phyloP scores from a whole-genome alignment of 257 asterid genomes.

The Jacaranda mimosifolia region DNA sequence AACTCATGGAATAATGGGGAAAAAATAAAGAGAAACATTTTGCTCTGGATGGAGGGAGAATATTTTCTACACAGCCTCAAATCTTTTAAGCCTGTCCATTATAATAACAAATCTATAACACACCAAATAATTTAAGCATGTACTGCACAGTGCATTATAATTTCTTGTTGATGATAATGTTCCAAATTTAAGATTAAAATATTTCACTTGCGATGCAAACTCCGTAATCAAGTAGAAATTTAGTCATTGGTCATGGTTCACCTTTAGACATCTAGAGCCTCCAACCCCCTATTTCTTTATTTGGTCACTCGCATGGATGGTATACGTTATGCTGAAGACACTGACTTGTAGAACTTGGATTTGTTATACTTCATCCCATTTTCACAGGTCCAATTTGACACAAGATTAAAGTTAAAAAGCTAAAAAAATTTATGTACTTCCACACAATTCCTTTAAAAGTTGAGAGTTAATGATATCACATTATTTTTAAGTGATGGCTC shows the following conservation, averaged over 20 bases:
- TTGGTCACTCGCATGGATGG: constrained; percentile 12
- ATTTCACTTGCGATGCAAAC: not conserved
- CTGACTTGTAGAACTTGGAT: not conserved
- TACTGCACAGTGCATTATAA: constrained; percentile 8
- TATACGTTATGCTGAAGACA: not conserved
- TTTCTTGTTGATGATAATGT: not conserved
- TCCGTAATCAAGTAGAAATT: not conserved
- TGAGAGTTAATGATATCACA: not conserved
- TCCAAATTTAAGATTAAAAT: not conserved
- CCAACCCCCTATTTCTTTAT: too few relatives aligned
- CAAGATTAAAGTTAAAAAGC: too few relatives aligned
- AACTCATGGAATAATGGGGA: not conserved
- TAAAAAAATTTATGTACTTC: not conserved
- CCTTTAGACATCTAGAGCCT: too few relatives aligned
- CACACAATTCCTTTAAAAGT: not conserved
- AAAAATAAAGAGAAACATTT: not conserved
- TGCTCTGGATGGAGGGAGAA: not conserved
- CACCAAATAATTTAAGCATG: not conserved
- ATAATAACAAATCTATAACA: constrained; percentile 8
- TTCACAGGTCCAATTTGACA: not conserved
- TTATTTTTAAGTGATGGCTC: not conserved
- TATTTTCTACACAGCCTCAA: constrained; percentile 5
- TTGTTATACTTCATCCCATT: not conserved
- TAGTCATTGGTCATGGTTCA: not conserved
- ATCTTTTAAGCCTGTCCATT: not conserved